phyloP scores from a whole-genome alignment of 1,139 yeast species.

The Taphrina communis region DNA sequence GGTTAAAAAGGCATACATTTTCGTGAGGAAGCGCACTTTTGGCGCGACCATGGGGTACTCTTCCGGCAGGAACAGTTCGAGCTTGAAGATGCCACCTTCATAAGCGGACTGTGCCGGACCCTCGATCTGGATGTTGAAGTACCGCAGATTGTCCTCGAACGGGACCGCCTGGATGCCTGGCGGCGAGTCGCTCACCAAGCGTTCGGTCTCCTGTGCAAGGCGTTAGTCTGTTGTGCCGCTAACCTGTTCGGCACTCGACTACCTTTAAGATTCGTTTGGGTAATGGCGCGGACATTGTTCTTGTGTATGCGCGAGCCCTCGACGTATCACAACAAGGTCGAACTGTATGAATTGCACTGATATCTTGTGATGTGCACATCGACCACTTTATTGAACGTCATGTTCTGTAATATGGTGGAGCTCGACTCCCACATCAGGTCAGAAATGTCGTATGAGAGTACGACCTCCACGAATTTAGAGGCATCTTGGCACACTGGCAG shows the following conservation, averaged over 20 bases:
- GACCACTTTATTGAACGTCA: not conserved
- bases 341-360: no score
- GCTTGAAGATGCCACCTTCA: slow-evolving; percentile 73
- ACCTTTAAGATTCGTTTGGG: slow-evolving; percentile 90
- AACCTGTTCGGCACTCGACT: slow-evolving; percentile 46
- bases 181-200: slow-evolving; percentile 90
- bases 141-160: slow-evolving; percentile 88
- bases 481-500: not conserved
- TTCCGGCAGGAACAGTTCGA: slow-evolving; percentile 82
- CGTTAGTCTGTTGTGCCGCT: slow-evolving; percentile 1
- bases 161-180: slow-evolving; percentile 95
- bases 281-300: slow-evolving; percentile 46
- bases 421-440: not conserved
- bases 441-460: slow-evolving; percentile 7
- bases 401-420: slow-evolving; percentile 9
- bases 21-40: slow-evolving; percentile 68
- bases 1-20: slow-evolving; percentile 61
- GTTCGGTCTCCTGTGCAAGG: slow-evolving; percentile 77
- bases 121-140: slow-evolving; percentile 84
- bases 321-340: no score
- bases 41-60: slow-evolving; percentile 67
- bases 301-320: not conserved
- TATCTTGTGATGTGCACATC: no score
- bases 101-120: slow-evolving; percentile 91
- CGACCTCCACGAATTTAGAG: not conserved